Base-by-base conservation (phyloP, 2,329 filamentous ascomycete species). In the Scopulariopsis brevicaulis region DNA sequence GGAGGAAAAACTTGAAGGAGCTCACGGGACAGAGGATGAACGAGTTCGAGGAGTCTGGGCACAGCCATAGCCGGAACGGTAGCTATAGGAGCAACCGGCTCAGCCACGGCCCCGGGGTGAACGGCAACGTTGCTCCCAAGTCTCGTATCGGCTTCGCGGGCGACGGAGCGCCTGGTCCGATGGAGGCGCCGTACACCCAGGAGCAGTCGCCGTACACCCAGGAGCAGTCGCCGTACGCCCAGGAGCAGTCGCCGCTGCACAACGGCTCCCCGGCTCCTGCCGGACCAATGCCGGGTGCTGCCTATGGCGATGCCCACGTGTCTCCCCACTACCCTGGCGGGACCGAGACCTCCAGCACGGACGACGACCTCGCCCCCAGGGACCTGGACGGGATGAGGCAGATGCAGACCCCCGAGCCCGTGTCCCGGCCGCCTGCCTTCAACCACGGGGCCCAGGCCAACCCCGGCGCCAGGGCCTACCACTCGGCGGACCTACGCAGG, bases 1-100 rank as follows among this genome's bases (percentile, higher is more conserved):
- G 94, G 94, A 84, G 92, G 63, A 87, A 85, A 67, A 84, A 87
- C 66, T 73, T 99, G 68, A 97, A 96, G 72, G 91, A 96, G 59
- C 76, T 93, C 52, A 96, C 93, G 0, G 84, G 87, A 4, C 84
- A 83, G 58, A 83, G 90, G 24, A 93, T 96, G 82, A 83, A 82
- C 32, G 79, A 77, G 18, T 74, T 83, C 54, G 79, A 82, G 53
- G 78, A 80, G n/a, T 70, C 72, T 22, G 74, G 74, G 18, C 69
- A 71, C 7, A 67, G 67, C 24, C 74, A 76, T 32, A 75, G 77
- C 60, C 76, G 79, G 59, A 78, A 79, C 60, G 82, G 79, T 62
- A 84, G 84, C 63, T 78, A 81, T 53, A 81, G 77, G 63, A 81
- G 76, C 63, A 81, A 78, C 58, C 76, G 81, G 25, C 70, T 82